Conservation (phyloP, 1,284 basidiomycete genomes). For the Vanrija pseudolonga region DNA sequence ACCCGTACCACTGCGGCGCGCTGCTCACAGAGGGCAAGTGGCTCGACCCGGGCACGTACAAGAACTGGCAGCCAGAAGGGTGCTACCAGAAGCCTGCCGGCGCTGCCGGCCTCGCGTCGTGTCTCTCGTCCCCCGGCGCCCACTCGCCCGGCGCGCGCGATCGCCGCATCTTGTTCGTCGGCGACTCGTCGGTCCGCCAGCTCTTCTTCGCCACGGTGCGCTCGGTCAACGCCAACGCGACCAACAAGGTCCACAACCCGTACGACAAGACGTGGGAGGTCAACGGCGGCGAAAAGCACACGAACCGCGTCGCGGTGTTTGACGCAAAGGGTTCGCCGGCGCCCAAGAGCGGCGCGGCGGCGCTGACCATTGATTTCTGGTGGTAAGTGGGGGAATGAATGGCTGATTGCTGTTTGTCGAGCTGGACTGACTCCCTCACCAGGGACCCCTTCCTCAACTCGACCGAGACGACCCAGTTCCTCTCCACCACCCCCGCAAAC, state of each 20-base stretch:
- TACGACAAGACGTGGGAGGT: conserved; percentile 29
- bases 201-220: conserved; percentile 72
- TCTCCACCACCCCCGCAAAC: conserved; percentile 30
- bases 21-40: conserved; percentile 70
- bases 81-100: conserved; percentile 25
- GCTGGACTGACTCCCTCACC: too few species aligned
- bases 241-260: conserved; percentile 12
- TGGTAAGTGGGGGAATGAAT: conserved; percentile 52
- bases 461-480: conserved; percentile 53
- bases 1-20: conserved; percentile 67
- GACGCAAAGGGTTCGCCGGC: neutral
- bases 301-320: conserved; percentile 53
- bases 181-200: conserved; percentile 76
- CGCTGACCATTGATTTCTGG: conserved; percentile 61
- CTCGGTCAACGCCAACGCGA: conserved; percentile 36
- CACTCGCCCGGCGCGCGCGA: conserved; percentile 16
- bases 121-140: conserved; percentile 20
- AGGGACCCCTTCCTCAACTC: conserved; percentile 63
- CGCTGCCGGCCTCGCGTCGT: conserved; percentile 19
- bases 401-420: neutral
- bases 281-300: conserved; percentile 60
- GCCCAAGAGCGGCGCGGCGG: conserved; percentile 15
- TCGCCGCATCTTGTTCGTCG: conserved; percentile 64
- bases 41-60: conserved; percentile 60
- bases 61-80: conserved; percentile 81